Conservation (phyloP, 2,329 filamentous ascomycete species). For the Calonectria hongkongensis region DNA sequence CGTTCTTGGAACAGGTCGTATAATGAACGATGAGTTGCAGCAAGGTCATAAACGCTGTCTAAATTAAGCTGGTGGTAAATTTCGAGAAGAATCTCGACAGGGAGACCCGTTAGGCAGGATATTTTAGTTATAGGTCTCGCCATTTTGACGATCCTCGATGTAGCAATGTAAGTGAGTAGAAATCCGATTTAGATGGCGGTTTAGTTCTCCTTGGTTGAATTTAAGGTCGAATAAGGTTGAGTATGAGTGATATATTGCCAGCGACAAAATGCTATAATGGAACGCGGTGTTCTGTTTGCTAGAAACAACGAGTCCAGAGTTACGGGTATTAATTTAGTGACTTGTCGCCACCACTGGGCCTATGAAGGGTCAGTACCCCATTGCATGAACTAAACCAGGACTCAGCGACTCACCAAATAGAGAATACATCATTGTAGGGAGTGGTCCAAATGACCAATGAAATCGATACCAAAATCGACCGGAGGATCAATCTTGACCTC, state of each 20-base stretch:
- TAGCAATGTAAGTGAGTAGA: background rate
- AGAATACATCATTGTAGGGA: constrained; percentile 45
- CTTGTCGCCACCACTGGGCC: constrained; percentile 36
- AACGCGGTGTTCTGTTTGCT: constrained; percentile 16
- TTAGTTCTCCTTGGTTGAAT: background rate
- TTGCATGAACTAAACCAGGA: background rate
- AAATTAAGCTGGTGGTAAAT: constrained; percentile 68
- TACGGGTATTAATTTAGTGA: constrained; percentile 31
- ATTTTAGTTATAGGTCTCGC: constrained; percentile 37
- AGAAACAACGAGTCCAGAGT: constrained; percentile 23
- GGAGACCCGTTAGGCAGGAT: constrained; percentile 58
- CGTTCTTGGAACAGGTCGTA: constrained; percentile 64
- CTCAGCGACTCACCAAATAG: constrained; percentile 38
- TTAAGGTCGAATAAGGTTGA: background rate
- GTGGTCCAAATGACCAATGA: constrained; percentile 25
- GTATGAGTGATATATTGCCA: constrained; percentile 24
- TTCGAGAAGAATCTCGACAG: constrained; percentile 69
- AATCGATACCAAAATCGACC: constrained; percentile 28
- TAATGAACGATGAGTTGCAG: constrained; percentile 61
- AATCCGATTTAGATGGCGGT: background rate
- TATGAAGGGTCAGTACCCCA: constrained; percentile 25
- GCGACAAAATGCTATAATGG: constrained; percentile 1
- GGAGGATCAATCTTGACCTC: background rate
- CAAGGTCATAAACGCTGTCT: constrained; percentile 62
- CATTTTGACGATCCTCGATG: constrained; percentile 43